A percentile compares a stretch with the other conserved stretches of the same genome.
Evolutionary conservation across 208 protist species (phyloP).

Genomic region (Blechomonas ayalai): DNA sequence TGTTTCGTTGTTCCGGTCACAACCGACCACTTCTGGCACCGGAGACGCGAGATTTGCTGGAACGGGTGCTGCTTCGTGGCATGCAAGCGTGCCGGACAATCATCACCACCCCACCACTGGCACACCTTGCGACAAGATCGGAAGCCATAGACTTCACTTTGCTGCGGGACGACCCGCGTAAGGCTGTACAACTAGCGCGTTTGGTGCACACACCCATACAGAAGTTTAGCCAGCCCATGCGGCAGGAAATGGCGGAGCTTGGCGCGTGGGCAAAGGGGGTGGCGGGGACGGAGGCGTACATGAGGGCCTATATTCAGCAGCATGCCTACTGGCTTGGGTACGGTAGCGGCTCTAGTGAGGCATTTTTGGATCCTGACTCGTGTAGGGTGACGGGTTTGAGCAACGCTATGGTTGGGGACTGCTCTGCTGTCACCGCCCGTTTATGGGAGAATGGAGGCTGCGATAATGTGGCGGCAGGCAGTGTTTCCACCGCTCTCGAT

Average conservation of each 20-base stretch:
- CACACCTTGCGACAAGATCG: slow-evolving; percentile 19
- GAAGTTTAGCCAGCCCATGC: slow-evolving; percentile 32
- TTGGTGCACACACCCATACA: slow-evolving; percentile 38
- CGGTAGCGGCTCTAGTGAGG: slow-evolving; percentile 46
- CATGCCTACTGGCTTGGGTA: slow-evolving; percentile 82
- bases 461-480: slow-evolving; percentile 41
- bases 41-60: too few relatives aligned
- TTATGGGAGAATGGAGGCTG: slow-evolving; percentile 20
- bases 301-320: slow-evolving; percentile 50
- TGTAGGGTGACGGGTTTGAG: slow-evolving; percentile 16
- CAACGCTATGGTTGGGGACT: slow-evolving; percentile 68
- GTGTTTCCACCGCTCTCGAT: slow-evolving; percentile 44
- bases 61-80: slow-evolving; percentile 36
- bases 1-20: too few relatives aligned
- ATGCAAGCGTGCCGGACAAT: slow-evolving; percentile 48
- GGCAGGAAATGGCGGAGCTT: slow-evolving; percentile 26
- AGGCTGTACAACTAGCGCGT: slow-evolving; percentile 52
- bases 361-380: slow-evolving; percentile 17
- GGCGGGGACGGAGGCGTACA: slow-evolving; percentile 29
- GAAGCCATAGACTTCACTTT: slow-evolving; percentile 69
- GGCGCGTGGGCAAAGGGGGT: slow-evolving; percentile 28
- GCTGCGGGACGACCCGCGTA: slow-evolving; percentile 24
- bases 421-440: slow-evolving; percentile 36
- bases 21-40: too few relatives aligned
- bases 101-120: slow-evolving; percentile 26